Evolutionary conservation across 2,329 filamentous ascomycete species (phyloP).

Genomic region (Huntiella omanensis): DNA sequence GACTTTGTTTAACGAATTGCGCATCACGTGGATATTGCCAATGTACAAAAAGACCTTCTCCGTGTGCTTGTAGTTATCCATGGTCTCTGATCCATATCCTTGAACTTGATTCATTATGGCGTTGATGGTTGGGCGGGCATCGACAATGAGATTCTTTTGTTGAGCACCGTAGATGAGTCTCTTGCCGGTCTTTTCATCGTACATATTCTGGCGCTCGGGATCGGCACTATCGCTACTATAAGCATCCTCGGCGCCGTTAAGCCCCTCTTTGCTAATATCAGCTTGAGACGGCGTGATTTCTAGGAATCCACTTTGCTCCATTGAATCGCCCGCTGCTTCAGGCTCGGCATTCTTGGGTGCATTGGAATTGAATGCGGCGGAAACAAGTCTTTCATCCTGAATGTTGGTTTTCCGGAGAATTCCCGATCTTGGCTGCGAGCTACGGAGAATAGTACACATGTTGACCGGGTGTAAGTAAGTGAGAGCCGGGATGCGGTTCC

Average conservation of each 20-base stretch:
- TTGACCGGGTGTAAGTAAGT: slow-evolving; percentile 94
- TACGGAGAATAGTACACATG: slow-evolving; percentile 89
- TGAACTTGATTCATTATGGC: slow-evolving; percentile 87
- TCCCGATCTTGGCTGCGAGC: slow-evolving; percentile 79
- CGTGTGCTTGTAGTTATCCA: slow-evolving; percentile 89
- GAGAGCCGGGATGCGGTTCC: slow-evolving; percentile 70
- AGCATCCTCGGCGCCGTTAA: not conserved
- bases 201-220: slow-evolving; percentile 17
- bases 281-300: slow-evolving; percentile 1
- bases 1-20: slow-evolving; percentile 71
- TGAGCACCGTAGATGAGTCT: slow-evolving; percentile 73
- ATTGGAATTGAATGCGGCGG: slow-evolving; percentile 74
- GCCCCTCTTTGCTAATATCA: not conserved
- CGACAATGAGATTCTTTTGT: slow-evolving; percentile 84
- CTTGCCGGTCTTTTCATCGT: slow-evolving; percentile 41
- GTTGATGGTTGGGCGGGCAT: slow-evolving; percentile 85
- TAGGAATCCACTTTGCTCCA: slow-evolving; percentile 5
- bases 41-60: slow-evolving; percentile 87
- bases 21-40: slow-evolving; percentile 97
- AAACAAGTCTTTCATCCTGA: slow-evolving; percentile 85
- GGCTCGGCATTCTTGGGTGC: slow-evolving; percentile 18
- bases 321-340: slow-evolving; percentile 13
- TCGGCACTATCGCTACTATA: not conserved
- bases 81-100: slow-evolving; percentile 88
- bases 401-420: slow-evolving; percentile 76